These are phyloP conservation scores for Parathielavia appendiculata DNA, from an alignment of 495 filamentous ascomycete species.

Conservation along the genomic window DNA sequence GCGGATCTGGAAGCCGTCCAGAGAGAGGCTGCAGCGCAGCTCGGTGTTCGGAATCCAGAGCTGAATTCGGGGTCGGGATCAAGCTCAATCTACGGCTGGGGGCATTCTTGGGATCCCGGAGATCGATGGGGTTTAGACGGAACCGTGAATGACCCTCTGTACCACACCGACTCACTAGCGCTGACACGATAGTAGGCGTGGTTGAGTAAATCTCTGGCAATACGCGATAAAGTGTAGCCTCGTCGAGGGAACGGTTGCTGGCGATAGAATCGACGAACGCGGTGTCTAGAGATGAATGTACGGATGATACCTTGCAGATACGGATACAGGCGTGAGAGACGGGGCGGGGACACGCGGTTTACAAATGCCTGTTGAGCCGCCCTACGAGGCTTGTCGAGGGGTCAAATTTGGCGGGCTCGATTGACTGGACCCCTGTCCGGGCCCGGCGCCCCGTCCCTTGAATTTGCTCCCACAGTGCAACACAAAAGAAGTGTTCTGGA, in stretches of 20 bases:
- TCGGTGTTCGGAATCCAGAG: neutral
- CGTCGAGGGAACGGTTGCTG: no score
- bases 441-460: neutral
- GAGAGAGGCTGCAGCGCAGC: neutral
- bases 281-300: neutral
- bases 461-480: no score
- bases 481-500: no score
- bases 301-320: neutral
- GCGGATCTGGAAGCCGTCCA: neutral
- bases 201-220: neutral
- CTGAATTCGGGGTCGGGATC: neutral
- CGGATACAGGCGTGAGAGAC: no score
- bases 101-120: neutral
- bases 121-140: neutral
- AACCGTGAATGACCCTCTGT: neutral
- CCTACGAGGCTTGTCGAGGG: neutral
- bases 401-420: neutral
- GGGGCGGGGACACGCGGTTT: slow-evolving; percentile 2
- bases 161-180: neutral
- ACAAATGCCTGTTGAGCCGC: slow-evolving; percentile 3
- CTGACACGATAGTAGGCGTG: neutral
- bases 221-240: no score
- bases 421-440: neutral
- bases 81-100: neutral
- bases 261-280: neutral